A percentile compares a stretch with the other conserved stretches of the same genome.
Evolutionary conservation across 1,139 yeast species (phyloP).

Genomic region (Hyphopichia buzzinii): DNA sequence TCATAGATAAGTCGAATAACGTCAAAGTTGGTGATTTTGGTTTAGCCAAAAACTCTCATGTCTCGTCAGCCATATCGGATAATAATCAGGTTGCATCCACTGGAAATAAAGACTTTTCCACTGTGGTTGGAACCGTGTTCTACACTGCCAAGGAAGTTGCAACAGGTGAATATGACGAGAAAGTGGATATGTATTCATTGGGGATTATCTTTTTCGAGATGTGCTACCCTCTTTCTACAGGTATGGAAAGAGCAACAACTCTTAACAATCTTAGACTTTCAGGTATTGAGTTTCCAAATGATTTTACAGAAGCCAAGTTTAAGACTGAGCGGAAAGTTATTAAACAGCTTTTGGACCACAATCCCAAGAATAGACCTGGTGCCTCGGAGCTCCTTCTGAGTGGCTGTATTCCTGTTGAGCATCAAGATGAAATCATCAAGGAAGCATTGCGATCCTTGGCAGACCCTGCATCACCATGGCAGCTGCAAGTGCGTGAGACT

Average conservation of each 20-base stretch:
- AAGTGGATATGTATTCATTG: conserved; percentile 92
- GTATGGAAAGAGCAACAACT: conserved; percentile 85
- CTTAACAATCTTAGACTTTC: conserved; percentile 60
- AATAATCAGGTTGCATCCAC: conserved; percentile 38
- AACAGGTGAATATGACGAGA: conserved; percentile 77
- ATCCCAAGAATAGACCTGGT: conserved; percentile 74
- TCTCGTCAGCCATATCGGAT: conserved; percentile 37
- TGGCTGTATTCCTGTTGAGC: conserved; percentile 82
- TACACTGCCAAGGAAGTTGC: conserved; percentile 91
- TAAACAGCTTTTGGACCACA: conserved; percentile 65
- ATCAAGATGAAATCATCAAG: conserved; percentile 84
- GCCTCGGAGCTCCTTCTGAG: conserved; percentile 74
- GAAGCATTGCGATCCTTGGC: conserved; percentile 84
- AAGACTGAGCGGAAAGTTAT: conserved; percentile 67
- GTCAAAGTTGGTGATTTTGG: conserved; percentile 98
- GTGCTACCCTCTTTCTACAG: conserved; percentile 79
- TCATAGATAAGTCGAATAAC: conserved; percentile 85
- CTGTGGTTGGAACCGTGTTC: conserved; percentile 89
- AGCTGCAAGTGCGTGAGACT: conserved; percentile 83
- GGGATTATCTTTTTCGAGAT: conserved; percentile 95
- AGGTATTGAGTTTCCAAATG: conserved; percentile 62
- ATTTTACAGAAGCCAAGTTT: conserved; percentile 52
- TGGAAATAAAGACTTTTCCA: conserved; percentile 71
- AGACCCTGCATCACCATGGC: conserved; percentile 93
- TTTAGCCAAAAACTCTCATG: conserved; percentile 74